Evolutionary conservation across 371 early-diverging fungal species (phyloP).

Genomic region (Lichtheimia ramosa): DNA sequence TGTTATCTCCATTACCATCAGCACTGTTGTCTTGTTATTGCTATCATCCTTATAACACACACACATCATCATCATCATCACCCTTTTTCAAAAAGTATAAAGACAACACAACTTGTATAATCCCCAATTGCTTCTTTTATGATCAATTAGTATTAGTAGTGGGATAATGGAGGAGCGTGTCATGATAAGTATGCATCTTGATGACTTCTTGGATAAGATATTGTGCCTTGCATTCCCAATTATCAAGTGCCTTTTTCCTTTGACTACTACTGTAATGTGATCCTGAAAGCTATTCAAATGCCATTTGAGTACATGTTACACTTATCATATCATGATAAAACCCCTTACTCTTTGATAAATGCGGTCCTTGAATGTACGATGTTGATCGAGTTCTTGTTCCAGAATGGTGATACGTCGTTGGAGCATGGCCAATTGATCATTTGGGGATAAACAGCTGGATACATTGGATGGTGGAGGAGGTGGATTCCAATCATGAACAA

Average conservation of each 20-base stretch:
- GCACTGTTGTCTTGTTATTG: neutral
- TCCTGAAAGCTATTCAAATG: constrained; percentile 7
- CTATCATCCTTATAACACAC: neutral
- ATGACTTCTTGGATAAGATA: constrained; percentile 15
- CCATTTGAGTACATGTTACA: neutral
- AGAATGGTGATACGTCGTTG: constrained; percentile 1
- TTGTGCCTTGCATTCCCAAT: constrained; percentile 22
- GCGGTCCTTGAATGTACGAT: constrained; percentile 14
- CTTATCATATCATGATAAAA: neutral
- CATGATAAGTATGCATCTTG: constrained; percentile 12
- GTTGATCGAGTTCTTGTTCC: constrained; percentile 18
- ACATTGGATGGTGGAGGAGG: constrained; percentile 26
- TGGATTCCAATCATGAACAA: constrained; percentile 25
- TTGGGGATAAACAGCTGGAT: constrained; percentile 10
- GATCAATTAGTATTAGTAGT: neutral
- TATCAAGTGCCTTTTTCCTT: constrained; percentile 8
- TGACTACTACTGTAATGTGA: neutral
- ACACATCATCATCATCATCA: neutral
- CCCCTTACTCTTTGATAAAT: constrained; percentile 13
- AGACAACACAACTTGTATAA: neutral
- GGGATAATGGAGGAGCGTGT: constrained; percentile 2
- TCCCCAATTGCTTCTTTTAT: neutral
- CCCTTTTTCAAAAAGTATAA: neutral
- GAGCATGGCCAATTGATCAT: constrained; percentile 13
- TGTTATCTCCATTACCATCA: neutral